Conservation (phyloP, 768 basidiomycete species). For the Sarcodon sp. region DNA sequence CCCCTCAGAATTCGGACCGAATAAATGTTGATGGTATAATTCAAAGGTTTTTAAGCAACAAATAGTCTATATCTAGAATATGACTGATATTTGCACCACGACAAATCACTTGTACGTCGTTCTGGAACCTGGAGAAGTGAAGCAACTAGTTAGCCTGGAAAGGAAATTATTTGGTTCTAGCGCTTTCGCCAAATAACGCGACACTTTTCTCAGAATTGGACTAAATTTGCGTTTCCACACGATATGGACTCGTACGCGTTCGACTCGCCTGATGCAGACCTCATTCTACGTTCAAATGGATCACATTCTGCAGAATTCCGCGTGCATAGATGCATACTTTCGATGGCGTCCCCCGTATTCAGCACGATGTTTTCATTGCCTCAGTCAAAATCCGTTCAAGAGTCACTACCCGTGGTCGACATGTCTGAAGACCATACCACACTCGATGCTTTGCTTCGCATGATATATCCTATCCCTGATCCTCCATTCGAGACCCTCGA, state of each 20-base stretch:
- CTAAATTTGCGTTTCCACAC: not conserved
- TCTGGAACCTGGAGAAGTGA: too few species aligned
- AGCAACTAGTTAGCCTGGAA: too few species aligned
- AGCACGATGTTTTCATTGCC: constrained; percentile 8
- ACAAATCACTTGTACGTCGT: too few species aligned
- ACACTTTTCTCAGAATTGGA: not conserved
- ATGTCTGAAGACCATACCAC: constrained; percentile 7
- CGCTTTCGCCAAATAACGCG: too few species aligned
- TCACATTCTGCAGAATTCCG: constrained; percentile 5
- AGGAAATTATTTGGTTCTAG: too few species aligned
- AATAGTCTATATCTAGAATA: too few species aligned
- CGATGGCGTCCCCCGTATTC: constrained; percentile 8
- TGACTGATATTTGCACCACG: too few species aligned
- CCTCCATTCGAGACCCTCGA: not conserved
- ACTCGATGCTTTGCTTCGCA: constrained; percentile 9
- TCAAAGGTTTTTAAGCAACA: too few species aligned
- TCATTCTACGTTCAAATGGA: constrained; percentile 5
- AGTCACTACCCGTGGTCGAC: constrained; percentile 3
- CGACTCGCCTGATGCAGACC: constrained; percentile 1
- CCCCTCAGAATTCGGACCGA: too few species aligned
- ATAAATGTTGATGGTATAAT: too few species aligned
- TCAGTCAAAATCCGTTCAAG: constrained; percentile 2
- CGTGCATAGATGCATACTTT: constrained; percentile 5
- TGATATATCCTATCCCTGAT: constrained; percentile 8
- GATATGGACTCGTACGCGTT: not conserved